Evolutionary conservation across 345 rosid species (phyloP), one percentile per base, ranked within the genome.

Genomic region (Linum trigynum): DNA sequence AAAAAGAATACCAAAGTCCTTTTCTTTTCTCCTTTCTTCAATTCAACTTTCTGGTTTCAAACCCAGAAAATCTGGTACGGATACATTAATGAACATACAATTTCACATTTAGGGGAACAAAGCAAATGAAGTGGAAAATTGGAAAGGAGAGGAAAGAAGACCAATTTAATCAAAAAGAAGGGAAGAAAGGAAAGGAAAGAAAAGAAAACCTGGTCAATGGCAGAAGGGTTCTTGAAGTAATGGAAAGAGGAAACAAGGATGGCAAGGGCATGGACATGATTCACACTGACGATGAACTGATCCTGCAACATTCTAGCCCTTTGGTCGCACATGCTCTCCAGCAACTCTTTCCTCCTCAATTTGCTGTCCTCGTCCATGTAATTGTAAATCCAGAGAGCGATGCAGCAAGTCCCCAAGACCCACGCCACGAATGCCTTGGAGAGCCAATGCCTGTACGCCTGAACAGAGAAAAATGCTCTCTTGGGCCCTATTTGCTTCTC

Each of bases 261-360:
- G 66, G 99, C 96, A 67, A 94, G 85, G 66, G 97, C 99, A 66
- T 94, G 99, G 56, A 94, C 97, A 83, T 94, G 99, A 68, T 94
- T 94, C 63, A 90, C 99, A 75, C 97, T 90, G 71, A 94, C 99
- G 83, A 75, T 86, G 69, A 94, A 94, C 65, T 86, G 99, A 81
- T 94, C 99, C 69, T 94, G 96, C 81, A 94, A 73, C 97, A 94
- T 94, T 67, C 99, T 83, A 0, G 99, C 96, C 75, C 99, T 81
- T 67, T 88, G 90, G 73, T 94, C 97, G 80, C 99, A 94, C 99
- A 90, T 94, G 67, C 89, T 84, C 5, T 76, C 81, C 75, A 94
- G 60, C 15, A 78, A 86, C 58, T 94, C 99, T 72, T 81, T 80
- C 76, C 96, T 88, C 76, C 88, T 76, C 63, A 82, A 80, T 72